These are phyloP conservation scores for Emergomyces orientalis DNA, from an alignment of 2,329 filamentous ascomycete genomes.

Conservation along the genomic window DNA sequence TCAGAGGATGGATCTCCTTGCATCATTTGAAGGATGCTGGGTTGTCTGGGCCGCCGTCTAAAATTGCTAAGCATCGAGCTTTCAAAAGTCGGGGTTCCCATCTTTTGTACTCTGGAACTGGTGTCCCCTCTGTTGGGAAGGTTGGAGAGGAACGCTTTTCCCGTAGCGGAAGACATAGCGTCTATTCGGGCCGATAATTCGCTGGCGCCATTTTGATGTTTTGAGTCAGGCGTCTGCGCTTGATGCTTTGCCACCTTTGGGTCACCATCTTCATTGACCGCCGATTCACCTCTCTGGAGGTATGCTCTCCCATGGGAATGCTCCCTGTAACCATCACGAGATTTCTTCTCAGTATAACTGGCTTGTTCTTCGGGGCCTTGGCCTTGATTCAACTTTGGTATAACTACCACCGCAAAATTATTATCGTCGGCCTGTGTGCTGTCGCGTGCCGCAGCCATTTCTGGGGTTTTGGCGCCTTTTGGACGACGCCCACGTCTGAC, in stretches of 20 bases:
- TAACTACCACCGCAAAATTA: neutral
- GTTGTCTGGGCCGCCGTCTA: constrained; percentile 35
- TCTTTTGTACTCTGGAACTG: constrained; percentile 11
- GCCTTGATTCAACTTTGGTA: neutral
- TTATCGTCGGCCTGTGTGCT: neutral
- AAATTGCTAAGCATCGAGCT: constrained; percentile 38
- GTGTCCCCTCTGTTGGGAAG: constrained; percentile 11
- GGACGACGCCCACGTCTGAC: constrained; percentile 11
- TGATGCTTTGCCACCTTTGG: neutral
- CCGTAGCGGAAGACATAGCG: neutral
- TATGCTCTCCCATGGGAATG: neutral
- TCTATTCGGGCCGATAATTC: neutral
- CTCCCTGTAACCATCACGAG: neutral
- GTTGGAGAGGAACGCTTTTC: constrained; percentile 2
- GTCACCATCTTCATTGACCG: neutral
- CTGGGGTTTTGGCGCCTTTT: constrained; percentile 1
- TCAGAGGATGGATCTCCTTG: constrained; percentile 28
- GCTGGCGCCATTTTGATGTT: neutral
- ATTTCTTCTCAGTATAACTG: neutral
- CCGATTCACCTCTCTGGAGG: neutral
- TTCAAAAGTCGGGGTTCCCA: constrained; percentile 35
- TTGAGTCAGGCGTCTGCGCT: neutral
- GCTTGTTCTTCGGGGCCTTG: neutral
- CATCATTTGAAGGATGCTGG: constrained; percentile 39
- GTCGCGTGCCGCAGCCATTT: neutral